Evolutionary conservation across 768 basidiomycete species (phyloP), one percentile per base, ranked within the genome.

Genomic region (Pholiota microspora): DNA sequence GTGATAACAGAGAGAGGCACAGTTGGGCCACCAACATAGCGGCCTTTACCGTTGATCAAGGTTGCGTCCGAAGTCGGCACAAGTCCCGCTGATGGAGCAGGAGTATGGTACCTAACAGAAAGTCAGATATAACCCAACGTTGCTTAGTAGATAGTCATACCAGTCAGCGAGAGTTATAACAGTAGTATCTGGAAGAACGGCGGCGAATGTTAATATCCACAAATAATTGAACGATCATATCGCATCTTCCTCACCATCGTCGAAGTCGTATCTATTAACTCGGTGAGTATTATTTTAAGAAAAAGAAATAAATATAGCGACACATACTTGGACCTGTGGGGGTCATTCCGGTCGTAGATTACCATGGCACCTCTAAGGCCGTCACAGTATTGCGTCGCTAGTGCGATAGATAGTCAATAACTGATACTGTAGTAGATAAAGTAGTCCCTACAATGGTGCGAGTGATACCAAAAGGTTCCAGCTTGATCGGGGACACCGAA

Each of bases 321-420:
- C 38, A 52, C 55, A 25, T n/a, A 31, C 48, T 68, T 56, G 31
- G 55, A 38, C 46, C 54, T 58, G 35, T 75, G 67, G 10, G 76
- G 75, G 54, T 78, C 76, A 18, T 51, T 12, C 7, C 57, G 62
- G 35, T 80, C 78, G 32, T 79, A 78, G 12, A 82, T 66, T 6
- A 83, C 71, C 31, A 82, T 32, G 2, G 75, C 69, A 0, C 81
- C 81, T 38, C 82, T 65, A 23, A 83, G 69, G 0, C 81, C 82
- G 51, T 84, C 82, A 48, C 82, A 84, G 53, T 83, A 83, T 64
- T 83, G 82, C 0, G 74, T 73, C 4, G 71, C 72, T 67, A 27
- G 38, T 16, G 28, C 67, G 59, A 59, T 36, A 32, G n/a, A n/a
- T n/a, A n/a, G n/a, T n/a, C n/a, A n/a, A n/a, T n/a, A n/a, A n/a